A percentile compares a stretch with the other conserved stretches of the same genome.
Conservation (phyloP, 2,329 filamentous ascomycete species). For the Fusarium incarnatum region DNA sequence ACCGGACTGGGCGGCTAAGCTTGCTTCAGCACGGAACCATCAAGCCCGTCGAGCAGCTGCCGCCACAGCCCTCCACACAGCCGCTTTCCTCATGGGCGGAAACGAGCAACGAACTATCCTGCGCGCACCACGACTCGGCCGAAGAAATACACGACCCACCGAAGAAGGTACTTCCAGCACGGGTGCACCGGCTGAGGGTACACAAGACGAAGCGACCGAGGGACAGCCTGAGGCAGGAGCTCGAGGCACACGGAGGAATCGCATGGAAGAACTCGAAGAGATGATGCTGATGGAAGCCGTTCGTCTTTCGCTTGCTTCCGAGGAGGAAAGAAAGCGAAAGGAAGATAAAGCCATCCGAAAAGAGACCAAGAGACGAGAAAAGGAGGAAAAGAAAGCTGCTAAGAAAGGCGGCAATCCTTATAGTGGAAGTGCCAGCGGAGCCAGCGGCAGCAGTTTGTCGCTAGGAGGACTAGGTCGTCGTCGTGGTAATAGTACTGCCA, state of each 20-base stretch:
- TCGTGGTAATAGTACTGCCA: conserved; percentile 69
- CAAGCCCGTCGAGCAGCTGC: conserved; percentile 88
- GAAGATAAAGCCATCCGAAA: conserved; percentile 69
- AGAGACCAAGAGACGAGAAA: conserved; percentile 85
- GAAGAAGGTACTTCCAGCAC: conserved; percentile 48
- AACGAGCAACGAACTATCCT: conserved; percentile 62
- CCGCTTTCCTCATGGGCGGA: conserved; percentile 88
- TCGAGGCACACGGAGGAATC: conserved; percentile 53
- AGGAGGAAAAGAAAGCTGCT: conserved; percentile 82
- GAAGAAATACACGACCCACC: conserved; percentile 62
- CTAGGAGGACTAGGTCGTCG: conserved; percentile 69
- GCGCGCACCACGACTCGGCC: conserved; percentile 64
- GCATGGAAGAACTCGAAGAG: conserved; percentile 91
- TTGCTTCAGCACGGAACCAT: conserved; percentile 85
- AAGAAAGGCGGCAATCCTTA: conserved; percentile 66
- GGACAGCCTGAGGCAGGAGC: conserved; percentile 40
- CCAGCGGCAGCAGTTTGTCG: conserved; percentile 73
- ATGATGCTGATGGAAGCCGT: conserved; percentile 99
- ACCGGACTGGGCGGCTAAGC: conserved; percentile 93
- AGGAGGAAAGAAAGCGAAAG: conserved; percentile 91
- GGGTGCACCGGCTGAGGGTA: conserved; percentile 25
- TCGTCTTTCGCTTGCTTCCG: conserved; percentile 86
- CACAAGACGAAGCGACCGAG: conserved; percentile 33
- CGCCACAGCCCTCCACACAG: conserved; percentile 92
- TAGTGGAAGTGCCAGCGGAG: conserved; percentile 52